These are phyloP conservation scores for Linderina pennispora DNA, from an alignment of 192 early-diverging fungal genomes.

Conservation along the genomic window DNA sequence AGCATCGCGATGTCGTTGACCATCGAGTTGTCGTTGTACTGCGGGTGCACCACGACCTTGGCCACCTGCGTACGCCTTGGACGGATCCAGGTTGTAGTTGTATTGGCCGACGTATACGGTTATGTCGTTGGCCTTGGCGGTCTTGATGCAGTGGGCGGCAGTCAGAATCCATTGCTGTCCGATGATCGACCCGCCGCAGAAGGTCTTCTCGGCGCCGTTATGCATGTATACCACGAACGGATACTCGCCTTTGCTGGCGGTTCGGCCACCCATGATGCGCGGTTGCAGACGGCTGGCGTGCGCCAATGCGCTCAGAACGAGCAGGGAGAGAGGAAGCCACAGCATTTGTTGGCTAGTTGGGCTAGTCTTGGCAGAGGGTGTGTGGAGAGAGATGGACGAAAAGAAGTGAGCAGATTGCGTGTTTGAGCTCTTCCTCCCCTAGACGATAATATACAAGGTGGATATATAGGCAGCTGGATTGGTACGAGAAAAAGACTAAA, in stretches of 20 bases:
- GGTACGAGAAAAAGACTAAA: too few species aligned
- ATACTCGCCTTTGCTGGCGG: conserved; percentile 23
- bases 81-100: conserved; percentile 24
- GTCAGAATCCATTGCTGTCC: conserved; percentile 43
- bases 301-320: too few species aligned
- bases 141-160: conserved; percentile 49
- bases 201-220: conserved; percentile 20
- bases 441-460: too few species aligned
- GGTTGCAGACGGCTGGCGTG: conserved; percentile 8
- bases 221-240: conserved; percentile 43
- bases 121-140: conserved; percentile 12
- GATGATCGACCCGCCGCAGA: conserved; percentile 47
- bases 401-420: too few species aligned
- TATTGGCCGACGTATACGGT: conserved; percentile 25
- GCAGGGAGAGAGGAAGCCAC: too few species aligned
- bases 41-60: conserved; percentile 38
- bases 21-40: conserved; percentile 42
- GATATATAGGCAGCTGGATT: too few species aligned
- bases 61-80: conserved; percentile 16
- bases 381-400: too few species aligned
- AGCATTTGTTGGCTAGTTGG: too few species aligned
- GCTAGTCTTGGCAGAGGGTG: too few species aligned
- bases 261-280: conserved; percentile 46
- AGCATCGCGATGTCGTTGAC: conserved; percentile 47
- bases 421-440: too few species aligned